Percentiles rank a stretch among this genome's conserved stretches.
Conservation (phyloP, 441 rosid species). For the Erysimum cheiri region DNA sequence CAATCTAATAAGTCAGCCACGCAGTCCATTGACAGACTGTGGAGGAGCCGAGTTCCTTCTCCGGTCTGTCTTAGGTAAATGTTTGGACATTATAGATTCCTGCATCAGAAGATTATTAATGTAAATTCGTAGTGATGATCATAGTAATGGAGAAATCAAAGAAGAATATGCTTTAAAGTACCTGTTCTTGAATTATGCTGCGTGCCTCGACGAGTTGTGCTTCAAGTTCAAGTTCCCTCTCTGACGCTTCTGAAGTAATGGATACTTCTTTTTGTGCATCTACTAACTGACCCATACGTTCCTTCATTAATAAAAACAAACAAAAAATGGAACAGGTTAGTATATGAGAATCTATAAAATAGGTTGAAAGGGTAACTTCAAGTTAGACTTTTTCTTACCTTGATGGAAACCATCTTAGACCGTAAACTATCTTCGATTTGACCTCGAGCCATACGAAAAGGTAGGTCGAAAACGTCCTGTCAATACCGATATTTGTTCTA, state of each 20-base stretch:
- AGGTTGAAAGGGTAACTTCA: not conserved
- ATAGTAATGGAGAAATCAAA: not conserved
- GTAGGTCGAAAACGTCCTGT: conserved; percentile 92
- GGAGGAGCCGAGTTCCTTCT: conserved; percentile 61
- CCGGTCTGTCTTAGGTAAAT: conserved; percentile 70
- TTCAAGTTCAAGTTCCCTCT: conserved; percentile 99
- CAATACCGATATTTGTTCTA: not conserved
- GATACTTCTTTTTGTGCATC: conserved; percentile 93
- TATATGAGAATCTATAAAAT: conserved; percentile 1
- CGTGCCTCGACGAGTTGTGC: conserved; percentile 99
- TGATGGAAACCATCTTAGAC: conserved; percentile 87
- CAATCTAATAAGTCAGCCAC: conserved; percentile 25
- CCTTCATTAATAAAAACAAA: conserved; percentile 54
- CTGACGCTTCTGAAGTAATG: conserved; percentile 90
- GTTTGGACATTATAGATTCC: conserved; percentile 83
- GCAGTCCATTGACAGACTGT: conserved; percentile 37
- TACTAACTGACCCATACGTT: conserved; percentile 88
- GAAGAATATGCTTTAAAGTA: conserved; percentile 12
- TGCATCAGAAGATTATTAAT: conserved; percentile 40
- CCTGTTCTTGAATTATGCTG: conserved; percentile 99
- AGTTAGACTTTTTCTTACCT: conserved; percentile 48
- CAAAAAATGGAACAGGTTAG: conserved; percentile 12
- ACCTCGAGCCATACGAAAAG: conserved; percentile 89
- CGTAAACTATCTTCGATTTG: conserved; percentile 96
- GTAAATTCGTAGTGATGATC: not conserved